Base-by-base conservation (phyloP, 768 basidiomycete genomes). In the Mycena olivaceomarginata region DNA sequence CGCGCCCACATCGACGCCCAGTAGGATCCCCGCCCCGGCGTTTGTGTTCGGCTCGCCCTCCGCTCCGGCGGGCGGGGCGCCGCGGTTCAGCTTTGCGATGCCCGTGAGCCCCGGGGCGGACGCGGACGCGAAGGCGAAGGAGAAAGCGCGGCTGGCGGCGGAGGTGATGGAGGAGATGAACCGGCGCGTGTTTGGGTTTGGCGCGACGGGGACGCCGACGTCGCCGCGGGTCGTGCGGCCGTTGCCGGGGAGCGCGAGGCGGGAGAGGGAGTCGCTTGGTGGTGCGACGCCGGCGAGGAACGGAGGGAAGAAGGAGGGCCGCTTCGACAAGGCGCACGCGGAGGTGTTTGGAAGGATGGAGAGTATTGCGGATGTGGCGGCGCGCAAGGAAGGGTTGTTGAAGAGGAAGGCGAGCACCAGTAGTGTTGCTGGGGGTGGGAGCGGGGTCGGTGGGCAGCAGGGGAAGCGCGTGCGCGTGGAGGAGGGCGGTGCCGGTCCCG, bases 91-190 rank as follows among this genome's bases (percentile, higher is more conserved):
- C 46, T 79, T 79, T 60, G 41, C 64, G 12, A 69, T 74, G 64
- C 13, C 72, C 40, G 56, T 12, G 56, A 74, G 65, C 45, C 72
- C 78, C 13, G 69, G 74, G 6, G 64, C 72, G 13, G 60, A 56
- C 7, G 46, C 53, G 20, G 60, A 56, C 7, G 43, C 53, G 37
- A 77, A 72, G 51, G 67, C 72, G 67, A 83, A 87, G 2, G 43
- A 43, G 37, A 77, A 72, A 51, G 67, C 72, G 67, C 83, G 87
- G 2, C 93, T 93, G 0, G 93, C 95, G 0, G 88, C 91, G n/a
- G 90, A 90, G 25, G 92, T 97, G 40, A 86, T 97, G 41, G 94
- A 93, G 66, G 96, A 97, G 84, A 95, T 97, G 94, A 96, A 96
- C 82, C 87, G 89, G 67, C 92, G 94, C 3, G 88, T 96, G 12